Evolutionary conservation across 768 basidiomycete species (phyloP).

Genomic region (Phlebiopsis flavidoalba): DNA sequence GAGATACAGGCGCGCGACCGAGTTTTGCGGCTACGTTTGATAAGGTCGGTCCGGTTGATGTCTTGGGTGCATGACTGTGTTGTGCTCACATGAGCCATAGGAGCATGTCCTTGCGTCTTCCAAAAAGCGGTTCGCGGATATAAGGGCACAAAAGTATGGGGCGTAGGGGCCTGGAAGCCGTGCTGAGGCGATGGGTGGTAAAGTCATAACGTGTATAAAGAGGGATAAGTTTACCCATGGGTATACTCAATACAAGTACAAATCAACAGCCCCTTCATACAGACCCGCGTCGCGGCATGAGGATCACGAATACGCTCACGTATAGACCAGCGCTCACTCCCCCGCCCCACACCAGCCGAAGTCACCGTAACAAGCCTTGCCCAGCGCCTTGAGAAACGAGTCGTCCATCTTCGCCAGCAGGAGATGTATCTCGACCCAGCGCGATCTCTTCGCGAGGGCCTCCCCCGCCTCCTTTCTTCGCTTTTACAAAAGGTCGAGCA

Average conservation of each 20-base stretch:
- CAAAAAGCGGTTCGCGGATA: constrained; percentile 15
- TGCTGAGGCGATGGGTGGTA: not conserved
- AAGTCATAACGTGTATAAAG: not conserved
- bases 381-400: not conserved
- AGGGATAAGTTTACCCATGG: not conserved
- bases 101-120: constrained; percentile 17
- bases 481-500: not conserved
- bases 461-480: not conserved
- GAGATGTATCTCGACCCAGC: not conserved
- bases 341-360: not conserved
- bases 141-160: constrained; percentile 11
- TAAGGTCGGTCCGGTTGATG: constrained; percentile 29
- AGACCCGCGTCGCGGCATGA: not conserved
- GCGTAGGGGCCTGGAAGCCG: not conserved
- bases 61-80: too few species aligned
- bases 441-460: not conserved
- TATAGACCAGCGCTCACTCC: not conserved
- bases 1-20: constrained; percentile 44
- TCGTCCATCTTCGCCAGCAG: not conserved
- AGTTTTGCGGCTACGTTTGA: constrained; percentile 54
- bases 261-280: too few species aligned
- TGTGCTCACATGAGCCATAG: constrained; percentile 4
- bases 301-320: not conserved
- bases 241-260: not conserved
- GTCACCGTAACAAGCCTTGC: not conserved